A percentile compares a stretch with the other conserved stretches of the same genome.
These are phyloP conservation scores for Periconia digitata DNA, from an alignment of 2,329 filamentous ascomycete genomes.

Conservation along the genomic window DNA sequence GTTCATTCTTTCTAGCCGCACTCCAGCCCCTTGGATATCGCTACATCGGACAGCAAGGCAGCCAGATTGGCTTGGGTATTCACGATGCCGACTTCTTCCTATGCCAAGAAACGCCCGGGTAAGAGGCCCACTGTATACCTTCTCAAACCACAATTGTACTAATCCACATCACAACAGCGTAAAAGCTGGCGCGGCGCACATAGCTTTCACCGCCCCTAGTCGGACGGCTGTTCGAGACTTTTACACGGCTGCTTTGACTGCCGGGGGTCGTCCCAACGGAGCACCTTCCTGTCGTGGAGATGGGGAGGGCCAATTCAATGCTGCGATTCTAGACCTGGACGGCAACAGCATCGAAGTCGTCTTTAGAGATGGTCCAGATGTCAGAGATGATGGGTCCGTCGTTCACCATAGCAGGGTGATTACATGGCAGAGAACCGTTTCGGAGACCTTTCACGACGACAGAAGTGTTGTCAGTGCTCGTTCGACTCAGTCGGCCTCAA, in stretches of 20 bases:
- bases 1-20: slow-evolving; percentile 80
- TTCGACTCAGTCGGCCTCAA: slow-evolving; percentile 23
- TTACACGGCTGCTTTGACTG: slow-evolving; percentile 68
- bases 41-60: slow-evolving; percentile 65
- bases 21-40: slow-evolving; percentile 76
- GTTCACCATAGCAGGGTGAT: slow-evolving; percentile 50
- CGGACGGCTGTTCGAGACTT: slow-evolving; percentile 69
- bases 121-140: slow-evolving; percentile 25
- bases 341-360: slow-evolving; percentile 83
- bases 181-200: slow-evolving; percentile 58
- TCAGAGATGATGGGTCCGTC: slow-evolving; percentile 43
- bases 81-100: slow-evolving; percentile 65
- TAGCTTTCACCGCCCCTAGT: slow-evolving; percentile 70
- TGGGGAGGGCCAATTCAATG: slow-evolving; percentile 61
- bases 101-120: slow-evolving; percentile 62
- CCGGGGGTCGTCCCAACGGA: slow-evolving; percentile 62
- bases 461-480: slow-evolving; percentile 34
- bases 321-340: slow-evolving; percentile 73
- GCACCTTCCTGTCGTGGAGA: slow-evolving; percentile 57
- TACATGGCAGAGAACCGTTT: slow-evolving; percentile 39
- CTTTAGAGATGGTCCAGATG: slow-evolving; percentile 52
- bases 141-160: slow-evolving; percentile 24
- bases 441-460: slow-evolving; percentile 34
- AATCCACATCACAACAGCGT: slow-evolving; percentile 34
- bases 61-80: slow-evolving; percentile 63